Evolutionary conservation across 495 filamentous ascomycete genomes (phyloP), one percentile per base, ranked within the genome.

Genomic region (Chaetomidium leptoderma): DNA sequence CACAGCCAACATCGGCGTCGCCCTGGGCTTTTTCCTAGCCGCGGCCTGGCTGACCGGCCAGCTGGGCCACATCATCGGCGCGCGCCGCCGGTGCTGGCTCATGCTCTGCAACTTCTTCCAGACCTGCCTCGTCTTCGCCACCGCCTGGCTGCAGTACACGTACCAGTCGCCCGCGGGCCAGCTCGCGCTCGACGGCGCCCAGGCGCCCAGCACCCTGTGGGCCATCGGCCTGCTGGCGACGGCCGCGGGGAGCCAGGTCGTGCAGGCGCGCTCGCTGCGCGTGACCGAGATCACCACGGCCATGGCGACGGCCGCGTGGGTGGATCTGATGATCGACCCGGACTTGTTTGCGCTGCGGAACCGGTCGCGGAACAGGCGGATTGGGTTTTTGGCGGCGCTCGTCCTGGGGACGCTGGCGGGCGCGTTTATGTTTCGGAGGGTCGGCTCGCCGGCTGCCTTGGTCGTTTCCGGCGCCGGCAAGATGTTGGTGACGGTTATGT

Each of bases 221-320:
- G 76, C 78, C 0, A 70, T 86, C 47, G 75, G 68, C 0, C 65
- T 83, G 30, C 66, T 86, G 19, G 82, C 83, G 3, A 76, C 78
- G 35, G 77, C 82, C 3, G 77, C 81, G 0, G 83, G 83, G 1
- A 76, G 71, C 7, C 83, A 85, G 64, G 83, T 86, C 0, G 82
- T 82, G 16, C 75, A 82, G 72, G 73, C 72, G 5, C 71, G 83
- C 7, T 67, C 73, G 9, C 63, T 86, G 56, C 69, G 75, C 44
- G 77, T 84, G 67, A 80, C 81, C 6, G 82, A 86, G 63, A 86
- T 86, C 30, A 82, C 74, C 24, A 86, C 83, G n/a, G 83, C 83
- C 3, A 86, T 85, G 82, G 83, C 83, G 1, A 86, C 83, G 26
- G 82, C 83, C 8, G 82, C 83, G 3, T 85, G 80, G 74, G 67